Conservation (phyloP, 371 early-diverging fungal species). For the Lichtheimia corymbifera region DNA sequence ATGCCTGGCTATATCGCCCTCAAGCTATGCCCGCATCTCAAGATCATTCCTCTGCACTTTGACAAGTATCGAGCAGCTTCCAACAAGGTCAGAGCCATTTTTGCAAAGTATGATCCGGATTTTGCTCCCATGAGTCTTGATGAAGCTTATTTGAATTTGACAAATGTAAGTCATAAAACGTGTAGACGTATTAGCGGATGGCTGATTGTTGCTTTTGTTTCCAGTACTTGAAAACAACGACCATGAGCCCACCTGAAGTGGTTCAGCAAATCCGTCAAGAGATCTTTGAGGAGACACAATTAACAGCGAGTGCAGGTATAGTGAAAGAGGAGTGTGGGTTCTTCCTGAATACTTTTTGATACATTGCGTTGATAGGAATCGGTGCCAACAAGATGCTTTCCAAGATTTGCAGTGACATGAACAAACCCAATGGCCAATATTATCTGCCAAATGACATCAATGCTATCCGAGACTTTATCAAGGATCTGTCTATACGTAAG, state of each 20-base stretch:
- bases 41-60: constrained; percentile 55
- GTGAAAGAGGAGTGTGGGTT: too few species aligned
- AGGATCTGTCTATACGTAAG: constrained; percentile 32
- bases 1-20: constrained; percentile 72
- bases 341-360: too few species aligned
- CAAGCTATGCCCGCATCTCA: constrained; percentile 64
- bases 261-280: constrained; percentile 56
- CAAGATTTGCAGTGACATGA: constrained; percentile 61
- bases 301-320: constrained; percentile 67
- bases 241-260: constrained; percentile 45
- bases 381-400: constrained; percentile 63
- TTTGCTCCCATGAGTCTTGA: constrained; percentile 61
- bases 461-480: constrained; percentile 30
- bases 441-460: constrained; percentile 33
- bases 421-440: constrained; percentile 73
- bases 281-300: constrained; percentile 52
- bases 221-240: constrained; percentile 39
- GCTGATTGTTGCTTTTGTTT: not conserved
- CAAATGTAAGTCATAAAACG: constrained; percentile 28
- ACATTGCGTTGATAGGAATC: constrained; percentile 34
- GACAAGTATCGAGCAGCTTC: constrained; percentile 56
- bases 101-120: constrained; percentile 59
- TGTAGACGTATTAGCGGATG: not conserved
- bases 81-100: constrained; percentile 47
- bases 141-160: constrained; percentile 69